Evolutionary conservation across 2,329 filamentous ascomycete genomes (phyloP).

Genomic region (Thielaviopsis populi): DNA sequence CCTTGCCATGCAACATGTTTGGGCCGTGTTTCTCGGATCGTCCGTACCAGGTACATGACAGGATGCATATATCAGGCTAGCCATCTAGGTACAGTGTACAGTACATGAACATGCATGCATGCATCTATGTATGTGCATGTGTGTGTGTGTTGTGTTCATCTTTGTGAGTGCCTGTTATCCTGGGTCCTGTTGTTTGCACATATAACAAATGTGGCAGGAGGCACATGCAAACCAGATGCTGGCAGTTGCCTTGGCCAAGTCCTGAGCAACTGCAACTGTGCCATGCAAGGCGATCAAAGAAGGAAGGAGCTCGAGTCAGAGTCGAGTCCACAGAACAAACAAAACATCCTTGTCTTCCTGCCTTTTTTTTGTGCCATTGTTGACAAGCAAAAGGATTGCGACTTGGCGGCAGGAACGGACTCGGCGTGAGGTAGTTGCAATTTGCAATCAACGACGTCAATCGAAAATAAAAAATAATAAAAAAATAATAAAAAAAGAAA

Average conservation of each 20-base stretch:
- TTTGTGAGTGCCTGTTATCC: neutral
- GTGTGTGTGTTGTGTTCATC: neutral
- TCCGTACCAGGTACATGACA: too few species aligned
- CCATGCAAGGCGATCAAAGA: neutral
- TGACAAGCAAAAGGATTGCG: neutral
- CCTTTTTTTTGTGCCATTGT: neutral
- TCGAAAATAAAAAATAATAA: neutral
- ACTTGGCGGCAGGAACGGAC: neutral
- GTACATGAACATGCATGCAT: too few species aligned
- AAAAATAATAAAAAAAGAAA: neutral
- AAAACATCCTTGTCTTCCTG: neutral
- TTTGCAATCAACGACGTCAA: neutral
- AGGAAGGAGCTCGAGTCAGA: conserved; percentile 1
- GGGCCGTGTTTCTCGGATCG: neutral
- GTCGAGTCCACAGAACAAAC: neutral
- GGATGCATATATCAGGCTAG: too few species aligned
- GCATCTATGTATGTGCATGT: neutral
- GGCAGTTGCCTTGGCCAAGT: neutral
- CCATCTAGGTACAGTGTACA: too few species aligned
- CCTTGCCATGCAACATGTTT: neutral
- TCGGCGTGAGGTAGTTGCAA: neutral
- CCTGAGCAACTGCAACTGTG: neutral
- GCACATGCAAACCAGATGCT: neutral
- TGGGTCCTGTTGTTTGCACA: too few species aligned
- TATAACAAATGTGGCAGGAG: neutral